Base-by-base conservation (phyloP, 1,284 basidiomycete species). In the Papiliotrema laurentii region DNA sequence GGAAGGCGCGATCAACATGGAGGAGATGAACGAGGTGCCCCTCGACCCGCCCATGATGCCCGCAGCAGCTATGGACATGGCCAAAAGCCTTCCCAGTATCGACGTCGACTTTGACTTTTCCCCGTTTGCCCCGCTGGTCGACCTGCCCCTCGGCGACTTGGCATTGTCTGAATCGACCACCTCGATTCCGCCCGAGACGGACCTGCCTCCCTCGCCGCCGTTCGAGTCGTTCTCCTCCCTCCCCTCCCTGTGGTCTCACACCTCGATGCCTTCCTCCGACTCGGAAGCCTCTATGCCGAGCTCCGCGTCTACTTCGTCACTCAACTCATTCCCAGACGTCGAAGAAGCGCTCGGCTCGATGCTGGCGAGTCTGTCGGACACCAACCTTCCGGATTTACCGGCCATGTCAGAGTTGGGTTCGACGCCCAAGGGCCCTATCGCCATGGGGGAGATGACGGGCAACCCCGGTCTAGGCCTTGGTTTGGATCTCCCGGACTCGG, bases 201-300 rank as follows among this genome's bases (percentile, higher is more conserved):
- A 24, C 45, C 64, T 16, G n/a, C 64, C 58, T 34, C 66, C 58
- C 38, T 64, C 59, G 21, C 63, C 56, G 25, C 63, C 61, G 27
- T 67, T 60, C 57, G 50, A 55, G 36, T 66, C 67, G 24, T 67
- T 62, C 49, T 50, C 58, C 1, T 71, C 69, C 2, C 60, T 69
- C 36, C 68, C 68, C 1, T 70, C 68, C 6, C 56, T 68, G 13
- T 49, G 48, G 9, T 68, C 65, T 1, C 49, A 53, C 10, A 47
- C 45, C 6, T 61, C 63, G 2, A 51, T 66, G 37, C 56, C 56
- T 4, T 63, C 64, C n/a, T 61, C 57, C 3, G 46, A 33, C 31
- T 61, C 61, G 5, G 55, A 58, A 9, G 41, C 46, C 19, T 61
- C 59, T 13, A 51, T 65, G 27, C 28, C 45, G 5, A 51, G 18